Conservation (phyloP, 2,329 filamentous ascomycete genomes). For the Bipolaris oryzae region DNA sequence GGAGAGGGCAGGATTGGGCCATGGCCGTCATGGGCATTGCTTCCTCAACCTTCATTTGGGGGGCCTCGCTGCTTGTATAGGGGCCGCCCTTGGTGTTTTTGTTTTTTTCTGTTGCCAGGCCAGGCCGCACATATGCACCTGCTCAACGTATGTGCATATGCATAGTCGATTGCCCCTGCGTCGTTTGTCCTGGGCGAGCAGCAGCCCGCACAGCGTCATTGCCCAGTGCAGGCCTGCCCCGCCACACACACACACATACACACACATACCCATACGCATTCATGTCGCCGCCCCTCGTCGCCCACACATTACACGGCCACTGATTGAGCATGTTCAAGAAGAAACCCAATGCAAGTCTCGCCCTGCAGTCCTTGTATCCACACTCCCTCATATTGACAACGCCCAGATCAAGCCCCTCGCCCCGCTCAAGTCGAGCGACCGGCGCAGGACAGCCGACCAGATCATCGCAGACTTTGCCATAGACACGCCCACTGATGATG, state of each 20-base stretch:
- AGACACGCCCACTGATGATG: slow-evolving; percentile 50
- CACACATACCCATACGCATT: no score
- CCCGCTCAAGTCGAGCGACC: slow-evolving; percentile 70
- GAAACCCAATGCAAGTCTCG: slow-evolving; percentile 59
- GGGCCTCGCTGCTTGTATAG: neutral
- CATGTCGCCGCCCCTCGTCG: neutral
- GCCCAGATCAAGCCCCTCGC: slow-evolving; percentile 69
- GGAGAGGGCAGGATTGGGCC: slow-evolving; percentile 1
- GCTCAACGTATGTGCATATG: neutral
- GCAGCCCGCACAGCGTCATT: no score
- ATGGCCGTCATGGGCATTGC: neutral
- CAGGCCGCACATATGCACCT: neutral
- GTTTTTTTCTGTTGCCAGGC: neutral
- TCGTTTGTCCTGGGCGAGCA: neutral
- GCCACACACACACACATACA: no score
- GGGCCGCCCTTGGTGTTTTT: neutral
- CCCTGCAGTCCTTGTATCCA: no score
- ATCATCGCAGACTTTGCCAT: slow-evolving; percentile 68
- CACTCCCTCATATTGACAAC: neutral
- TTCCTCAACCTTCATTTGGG: neutral
- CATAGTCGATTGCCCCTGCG: neutral
- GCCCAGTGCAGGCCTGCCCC: no score
- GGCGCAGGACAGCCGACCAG: slow-evolving; percentile 69
- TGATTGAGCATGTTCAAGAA: slow-evolving; percentile 64
- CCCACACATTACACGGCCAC: slow-evolving; percentile 10